These are phyloP conservation scores for Fraxinus dipetala DNA, from an alignment of 305 asterid species.

Conservation along the genomic window DNA sequence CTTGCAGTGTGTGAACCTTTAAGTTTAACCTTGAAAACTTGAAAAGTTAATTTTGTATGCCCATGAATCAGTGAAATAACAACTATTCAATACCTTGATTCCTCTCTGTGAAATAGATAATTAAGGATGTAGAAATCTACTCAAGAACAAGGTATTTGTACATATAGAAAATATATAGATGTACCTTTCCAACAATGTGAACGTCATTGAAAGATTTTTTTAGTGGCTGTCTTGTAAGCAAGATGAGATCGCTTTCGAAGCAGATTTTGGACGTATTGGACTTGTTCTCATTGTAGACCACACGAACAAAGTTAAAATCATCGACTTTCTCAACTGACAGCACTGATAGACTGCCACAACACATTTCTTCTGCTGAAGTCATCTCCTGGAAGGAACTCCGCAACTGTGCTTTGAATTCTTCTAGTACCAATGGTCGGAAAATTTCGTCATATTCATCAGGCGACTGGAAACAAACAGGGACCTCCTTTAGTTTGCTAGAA, in stretches of 20 bases:
- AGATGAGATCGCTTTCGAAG: constrained; percentile 78
- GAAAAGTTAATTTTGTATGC: background rate
- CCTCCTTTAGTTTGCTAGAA: constrained; percentile 64
- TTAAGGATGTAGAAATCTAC: constrained; percentile 23
- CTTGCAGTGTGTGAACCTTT: background rate
- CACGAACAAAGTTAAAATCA: constrained; percentile 90
- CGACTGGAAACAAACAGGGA: constrained; percentile 83
- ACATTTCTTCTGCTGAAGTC: constrained; percentile 59
- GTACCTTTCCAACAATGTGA: constrained; percentile 92
- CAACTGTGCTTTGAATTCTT: constrained; percentile 95
- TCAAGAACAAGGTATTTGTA: constrained; percentile 20
- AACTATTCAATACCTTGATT: background rate
- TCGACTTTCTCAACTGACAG: constrained; percentile 89
- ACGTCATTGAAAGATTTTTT: constrained; percentile 51
- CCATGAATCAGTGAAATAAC: constrained; percentile 9
- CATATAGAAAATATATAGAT: constrained; percentile 17
- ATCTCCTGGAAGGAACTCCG: constrained; percentile 83
- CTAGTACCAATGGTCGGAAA: constrained; percentile 82
- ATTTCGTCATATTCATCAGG: constrained; percentile 80
- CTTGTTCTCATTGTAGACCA: constrained; percentile 66
- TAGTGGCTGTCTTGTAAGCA: constrained; percentile 77
- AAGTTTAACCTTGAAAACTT: constrained; percentile 3
- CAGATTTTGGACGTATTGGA: constrained; percentile 55
- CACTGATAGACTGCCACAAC: constrained; percentile 75
- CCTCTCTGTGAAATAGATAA: constrained; percentile 11